Evolutionary conservation across 2,329 filamentous ascomycete species (phyloP).

Genomic region (Aspergillus novofumigatus): DNA sequence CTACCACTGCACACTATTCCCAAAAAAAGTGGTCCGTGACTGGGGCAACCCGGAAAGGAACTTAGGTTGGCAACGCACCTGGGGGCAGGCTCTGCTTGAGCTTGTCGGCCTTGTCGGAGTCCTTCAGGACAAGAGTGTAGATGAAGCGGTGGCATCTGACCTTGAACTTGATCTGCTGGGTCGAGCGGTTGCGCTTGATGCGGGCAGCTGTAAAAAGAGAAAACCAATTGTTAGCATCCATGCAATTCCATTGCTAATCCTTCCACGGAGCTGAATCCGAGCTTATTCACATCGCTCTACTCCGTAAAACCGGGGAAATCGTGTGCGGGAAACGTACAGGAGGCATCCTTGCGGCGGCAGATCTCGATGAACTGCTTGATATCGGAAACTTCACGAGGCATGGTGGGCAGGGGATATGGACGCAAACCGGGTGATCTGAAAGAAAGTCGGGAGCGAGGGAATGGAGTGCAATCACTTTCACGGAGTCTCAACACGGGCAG

Average conservation of each 20-base stretch:
- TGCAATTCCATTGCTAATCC: slow-evolving; percentile 1
- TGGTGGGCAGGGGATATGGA: slow-evolving; percentile 59
- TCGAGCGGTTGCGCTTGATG: slow-evolving; percentile 93
- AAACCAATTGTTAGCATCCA: slow-evolving; percentile 16
- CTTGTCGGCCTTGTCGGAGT: slow-evolving; percentile 99
- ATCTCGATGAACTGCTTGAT: slow-evolving; percentile 99
- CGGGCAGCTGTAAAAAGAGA: slow-evolving; percentile 63
- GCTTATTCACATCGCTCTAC: background rate
- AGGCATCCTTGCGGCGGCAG: slow-evolving; percentile 98
- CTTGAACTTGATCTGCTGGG: slow-evolving; percentile 99
- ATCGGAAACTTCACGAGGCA: slow-evolving; percentile 97
- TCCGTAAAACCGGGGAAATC: background rate
- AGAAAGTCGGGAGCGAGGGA: slow-evolving; percentile 7
- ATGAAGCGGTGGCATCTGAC: slow-evolving; percentile 95
- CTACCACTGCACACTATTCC: background rate
- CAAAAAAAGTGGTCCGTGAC: background rate
- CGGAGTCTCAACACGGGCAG: slow-evolving; percentile 15
- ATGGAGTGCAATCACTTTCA: slow-evolving; percentile 15
- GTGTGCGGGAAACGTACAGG: slow-evolving; percentile 65
- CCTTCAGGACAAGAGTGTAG: slow-evolving; percentile 98
- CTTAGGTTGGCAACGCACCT: slow-evolving; percentile 59
- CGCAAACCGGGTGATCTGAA: slow-evolving; percentile 9
- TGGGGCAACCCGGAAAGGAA: background rate
- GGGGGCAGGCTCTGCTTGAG: slow-evolving; percentile 98
- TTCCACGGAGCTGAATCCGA: slow-evolving; percentile 1